phyloP scores from a whole-genome alignment of 768 basidiomycete genomes.

The Coprinellus aureogranulatus region DNA sequence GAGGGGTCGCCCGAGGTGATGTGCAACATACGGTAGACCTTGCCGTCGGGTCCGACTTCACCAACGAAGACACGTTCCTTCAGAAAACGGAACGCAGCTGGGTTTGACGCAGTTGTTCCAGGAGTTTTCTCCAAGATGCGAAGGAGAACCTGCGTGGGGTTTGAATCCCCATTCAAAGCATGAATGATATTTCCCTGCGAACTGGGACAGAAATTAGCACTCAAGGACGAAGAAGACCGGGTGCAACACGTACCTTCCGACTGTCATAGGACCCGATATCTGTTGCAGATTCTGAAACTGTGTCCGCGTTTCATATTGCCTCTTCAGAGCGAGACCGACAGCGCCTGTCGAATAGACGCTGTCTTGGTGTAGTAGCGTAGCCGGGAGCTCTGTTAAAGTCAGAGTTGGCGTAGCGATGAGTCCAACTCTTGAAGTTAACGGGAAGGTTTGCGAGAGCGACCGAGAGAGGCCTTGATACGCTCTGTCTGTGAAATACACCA shows the following conservation, averaged over 20 bases:
- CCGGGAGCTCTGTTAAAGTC: slow-evolving; percentile 72
- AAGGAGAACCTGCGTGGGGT: slow-evolving; percentile 63
- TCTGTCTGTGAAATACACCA: slow-evolving; percentile 44
- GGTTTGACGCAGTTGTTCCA: not conserved
- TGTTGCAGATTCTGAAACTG: slow-evolving; percentile 39
- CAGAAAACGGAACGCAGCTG: not conserved
- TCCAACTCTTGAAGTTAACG: slow-evolving; percentile 53
- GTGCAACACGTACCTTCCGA: slow-evolving; percentile 49
- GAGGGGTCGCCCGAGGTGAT: slow-evolving; percentile 74
- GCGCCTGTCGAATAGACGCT: slow-evolving; percentile 62
- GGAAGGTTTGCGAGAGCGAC: slow-evolving; percentile 41
- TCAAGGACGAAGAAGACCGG: not conserved
- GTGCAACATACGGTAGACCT: slow-evolving; percentile 49
- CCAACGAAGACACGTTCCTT: slow-evolving; percentile 58
- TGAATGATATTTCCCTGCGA: slow-evolving; percentile 74
- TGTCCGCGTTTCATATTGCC: slow-evolving; percentile 16
- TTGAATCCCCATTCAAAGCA: slow-evolving; percentile 45
- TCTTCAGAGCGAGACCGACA: slow-evolving; percentile 57
- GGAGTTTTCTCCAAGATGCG: slow-evolving; percentile 1
- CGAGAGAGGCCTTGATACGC: slow-evolving; percentile 53
- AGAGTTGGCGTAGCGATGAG: slow-evolving; percentile 73
- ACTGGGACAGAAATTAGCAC: slow-evolving; percentile 28
- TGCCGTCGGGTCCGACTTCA: slow-evolving; percentile 28
- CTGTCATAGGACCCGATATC: slow-evolving; percentile 45
- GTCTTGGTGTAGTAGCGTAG: slow-evolving; percentile 63